Base-by-base conservation (phyloP, 139 green algal species). In the Spirogloea muscicola region DNA sequence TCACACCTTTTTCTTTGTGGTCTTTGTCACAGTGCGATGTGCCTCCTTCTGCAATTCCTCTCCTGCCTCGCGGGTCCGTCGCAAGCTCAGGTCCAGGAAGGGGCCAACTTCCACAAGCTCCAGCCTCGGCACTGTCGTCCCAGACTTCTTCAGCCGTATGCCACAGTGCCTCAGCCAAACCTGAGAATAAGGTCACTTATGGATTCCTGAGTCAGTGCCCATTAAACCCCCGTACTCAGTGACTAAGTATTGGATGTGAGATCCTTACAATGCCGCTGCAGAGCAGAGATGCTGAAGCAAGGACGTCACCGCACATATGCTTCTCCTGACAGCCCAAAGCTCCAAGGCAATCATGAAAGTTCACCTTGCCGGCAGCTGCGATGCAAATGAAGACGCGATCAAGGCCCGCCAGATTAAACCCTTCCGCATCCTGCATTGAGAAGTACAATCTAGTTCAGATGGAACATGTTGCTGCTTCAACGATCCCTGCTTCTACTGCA, bases 81-180 rank as follows among this genome's bases (percentile, higher is more conserved):
- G 77, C 48, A 98, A 62, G 2, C 68, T 57, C 21, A 96, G 72
- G 68, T 94, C 87, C 13, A 97, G 27, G 1, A 36, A 60, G 0
- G 93, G 93, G 0, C 93, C 93, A 67, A 94, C 93, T 82, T 96
- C 89, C 21, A 42, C 68, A 41, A 98, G 84, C 80, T 88, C 89
- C 36, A 91, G 86, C 0, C 85, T 80, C 1, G 93, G 93, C 70
- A 61, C 85, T 52, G 73, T 66, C 1, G 68, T 79, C 9, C 75
- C 75, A 34, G 75, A 82, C 3, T 79, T 72, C 37, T 80, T 80
- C 0, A 82, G 51, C 3, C 46, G 31, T 42, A 82, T 72, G 44
- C 31, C 58, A 36, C 68, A 82, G 27, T 82, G 75, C 5, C 75
- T 49, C n/a, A 82, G 25, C 33, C 39, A 37, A 16, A 82, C 68